These are phyloP conservation scores for Daldinia vernicosa DNA, from an alignment of 495 filamentous ascomycete genomes.

Conservation along the genomic window DNA sequence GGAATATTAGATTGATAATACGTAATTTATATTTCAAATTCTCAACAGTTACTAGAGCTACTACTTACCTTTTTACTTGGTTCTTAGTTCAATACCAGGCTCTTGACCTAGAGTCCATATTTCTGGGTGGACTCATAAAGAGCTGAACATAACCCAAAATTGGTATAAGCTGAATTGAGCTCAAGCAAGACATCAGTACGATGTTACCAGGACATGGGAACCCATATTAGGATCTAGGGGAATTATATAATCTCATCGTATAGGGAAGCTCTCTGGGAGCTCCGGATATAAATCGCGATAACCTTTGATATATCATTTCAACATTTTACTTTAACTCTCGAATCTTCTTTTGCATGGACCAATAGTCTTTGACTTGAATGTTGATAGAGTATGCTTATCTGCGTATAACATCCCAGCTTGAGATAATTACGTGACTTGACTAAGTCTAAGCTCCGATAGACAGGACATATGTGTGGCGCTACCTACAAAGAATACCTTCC, in stretches of 20 bases:
- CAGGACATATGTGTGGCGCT: background rate
- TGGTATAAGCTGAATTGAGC: background rate
- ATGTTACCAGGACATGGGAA: background rate
- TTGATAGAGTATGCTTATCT: background rate
- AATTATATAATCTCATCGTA: background rate
- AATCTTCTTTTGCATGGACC: background rate
- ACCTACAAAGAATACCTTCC: background rate
- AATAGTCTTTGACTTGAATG: background rate
- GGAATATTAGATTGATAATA: background rate
- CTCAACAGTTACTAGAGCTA: background rate
- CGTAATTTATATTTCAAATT: background rate
- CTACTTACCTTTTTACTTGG: background rate
- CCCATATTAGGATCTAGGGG: background rate
- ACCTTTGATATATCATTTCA: constrained; percentile 1
- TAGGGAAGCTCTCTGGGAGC: background rate
- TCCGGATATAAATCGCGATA: background rate
- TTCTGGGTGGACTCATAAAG: background rate
- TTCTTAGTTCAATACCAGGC: background rate
- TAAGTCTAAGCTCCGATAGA: background rate
- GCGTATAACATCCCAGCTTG: background rate
- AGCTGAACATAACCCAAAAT: background rate
- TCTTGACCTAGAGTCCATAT: background rate
- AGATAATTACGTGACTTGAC: background rate
- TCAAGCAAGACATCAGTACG: background rate
- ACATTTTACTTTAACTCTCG: background rate